Percentiles rank a stretch among this genome's conserved stretches.
These are phyloP conservation scores for Primulina huaijiensis DNA, from an alignment of 257 asterid species.

Conservation along the genomic window DNA sequence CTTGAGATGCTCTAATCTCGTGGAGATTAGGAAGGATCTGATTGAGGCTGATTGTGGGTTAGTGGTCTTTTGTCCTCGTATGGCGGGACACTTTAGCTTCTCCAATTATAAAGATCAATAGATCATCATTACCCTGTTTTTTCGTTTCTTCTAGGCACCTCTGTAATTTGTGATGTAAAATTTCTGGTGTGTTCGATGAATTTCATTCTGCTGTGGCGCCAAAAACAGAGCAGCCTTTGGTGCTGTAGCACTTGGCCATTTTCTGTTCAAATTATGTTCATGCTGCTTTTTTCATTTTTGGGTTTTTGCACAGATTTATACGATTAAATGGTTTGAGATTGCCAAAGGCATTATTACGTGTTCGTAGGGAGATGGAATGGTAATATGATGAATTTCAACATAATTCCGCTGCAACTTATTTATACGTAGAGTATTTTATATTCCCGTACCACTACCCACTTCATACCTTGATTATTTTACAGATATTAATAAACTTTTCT, in stretches of 20 bases:
- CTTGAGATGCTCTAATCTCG: neutral
- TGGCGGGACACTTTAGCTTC: neutral
- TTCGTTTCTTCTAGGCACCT: neutral
- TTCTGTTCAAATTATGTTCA: neutral
- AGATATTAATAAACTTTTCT: neutral
- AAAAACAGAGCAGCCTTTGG: constrained; percentile 4
- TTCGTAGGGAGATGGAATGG: neutral
- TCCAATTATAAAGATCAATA: too few species aligned
- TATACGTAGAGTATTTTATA: neutral
- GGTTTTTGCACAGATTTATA: neutral
- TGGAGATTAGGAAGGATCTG: neutral
- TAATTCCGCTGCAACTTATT: neutral
- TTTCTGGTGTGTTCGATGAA: neutral
- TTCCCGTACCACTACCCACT: neutral
- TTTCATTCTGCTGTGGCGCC: neutral
- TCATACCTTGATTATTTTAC: neutral
- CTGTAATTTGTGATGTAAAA: neutral
- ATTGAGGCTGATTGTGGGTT: neutral
- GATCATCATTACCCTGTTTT: neutral
- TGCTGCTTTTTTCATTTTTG: neutral
- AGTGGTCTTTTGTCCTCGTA: neutral
- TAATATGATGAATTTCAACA: neutral
- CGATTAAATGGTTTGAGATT: neutral
- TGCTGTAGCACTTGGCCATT: neutral
- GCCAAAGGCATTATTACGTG: neutral